phyloP scores from a whole-genome alignment of 495 filamentous ascomycete genomes.

The Schizothecium vesticola region DNA sequence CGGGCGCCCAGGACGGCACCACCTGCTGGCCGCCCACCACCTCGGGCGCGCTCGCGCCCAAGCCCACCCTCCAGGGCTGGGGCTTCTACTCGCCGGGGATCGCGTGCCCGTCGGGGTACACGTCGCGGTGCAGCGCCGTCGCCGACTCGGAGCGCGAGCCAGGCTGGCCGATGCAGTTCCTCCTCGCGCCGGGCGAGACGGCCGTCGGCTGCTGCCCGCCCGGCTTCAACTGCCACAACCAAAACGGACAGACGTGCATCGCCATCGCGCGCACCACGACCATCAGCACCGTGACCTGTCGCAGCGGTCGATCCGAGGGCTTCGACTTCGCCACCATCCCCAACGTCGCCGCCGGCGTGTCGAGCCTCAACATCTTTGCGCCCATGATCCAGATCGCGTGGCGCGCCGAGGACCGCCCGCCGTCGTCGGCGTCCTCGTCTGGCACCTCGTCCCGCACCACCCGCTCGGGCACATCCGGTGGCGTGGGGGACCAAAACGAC shows the following conservation, averaged over 20 bases:
- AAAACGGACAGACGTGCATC: slow-evolving; percentile 27
- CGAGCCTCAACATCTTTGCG: slow-evolving; percentile 19
- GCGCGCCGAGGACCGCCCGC: slow-evolving; percentile 16
- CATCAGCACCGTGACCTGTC: slow-evolving; percentile 17
- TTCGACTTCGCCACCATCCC: slow-evolving; percentile 17
- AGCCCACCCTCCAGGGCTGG: slow-evolving; percentile 17
- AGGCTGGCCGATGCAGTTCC: slow-evolving; percentile 23
- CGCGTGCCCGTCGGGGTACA: slow-evolving; percentile 26
- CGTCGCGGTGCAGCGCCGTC: slow-evolving; percentile 17
- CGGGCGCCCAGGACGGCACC: slow-evolving; percentile 13
- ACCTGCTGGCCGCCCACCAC: slow-evolving; percentile 29
- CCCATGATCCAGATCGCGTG: slow-evolving; percentile 30
- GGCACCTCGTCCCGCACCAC: neutral
- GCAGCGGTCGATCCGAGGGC: slow-evolving; percentile 3
- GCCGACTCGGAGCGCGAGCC: slow-evolving; percentile 8
- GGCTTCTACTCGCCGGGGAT: slow-evolving; percentile 33
- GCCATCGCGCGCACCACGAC: slow-evolving; percentile 6
- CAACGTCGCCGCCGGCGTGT: neutral
- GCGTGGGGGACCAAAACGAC: neutral
- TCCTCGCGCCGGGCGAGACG: slow-evolving; percentile 22
- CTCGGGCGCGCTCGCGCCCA: neutral
- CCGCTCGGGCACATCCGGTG: neutral
- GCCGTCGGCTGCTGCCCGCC: slow-evolving; percentile 31
- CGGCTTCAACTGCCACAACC: slow-evolving; percentile 22
- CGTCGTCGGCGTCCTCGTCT: neutral